Base-by-base conservation (phyloP, 2,329 filamentous ascomycete genomes). In the Curvularia spicifera region DNA sequence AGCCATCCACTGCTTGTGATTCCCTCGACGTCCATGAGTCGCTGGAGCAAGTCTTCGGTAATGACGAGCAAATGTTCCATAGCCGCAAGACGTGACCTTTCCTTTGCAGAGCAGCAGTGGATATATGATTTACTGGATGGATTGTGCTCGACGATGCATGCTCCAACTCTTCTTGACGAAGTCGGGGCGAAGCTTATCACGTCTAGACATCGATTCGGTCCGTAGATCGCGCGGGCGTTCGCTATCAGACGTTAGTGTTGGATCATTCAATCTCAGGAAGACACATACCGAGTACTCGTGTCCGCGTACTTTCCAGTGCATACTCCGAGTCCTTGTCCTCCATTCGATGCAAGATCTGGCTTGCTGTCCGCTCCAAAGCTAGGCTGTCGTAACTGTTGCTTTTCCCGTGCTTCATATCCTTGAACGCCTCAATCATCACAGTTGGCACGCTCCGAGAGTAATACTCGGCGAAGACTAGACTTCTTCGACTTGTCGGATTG, bases 81-180 rank as follows among this genome's bases (percentile, higher is more conserved):
- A 6, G 74, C 74, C 40, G 68, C 70, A 12, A 72, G 58, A 5
- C 73, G 67, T 0, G 71, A 69, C 35, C 65, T 55, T 52, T 76
- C 74, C 22, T 72, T 72, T 5, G 74, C 71, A 20, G 70, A 73
- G 35, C 63, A 64, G 55, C 73, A 76, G 57, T 76, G 74, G 7
- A 76, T 63, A 55, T 69, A 76, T 8, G 73, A 74, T 53, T 68
- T 72, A 66, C 69, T 72, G 50, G 61, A 68, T 42, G 69, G 69
- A 64, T 71, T 73, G 67, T 76, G 73, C 60, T 76, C 74, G 60
- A 76, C 70, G 61, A 76, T 73, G 57, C 71, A 72, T 61, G 72
- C 74, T 51, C 63, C 71, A 59, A 72, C 72, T 65, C 68, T 72
- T 64, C 67, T 68, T 58, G 70, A 71, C 37, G 70, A 73, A 60